phyloP scores from a whole-genome alignment of 345 rosid species.

The Excoecaria agallocha region DNA sequence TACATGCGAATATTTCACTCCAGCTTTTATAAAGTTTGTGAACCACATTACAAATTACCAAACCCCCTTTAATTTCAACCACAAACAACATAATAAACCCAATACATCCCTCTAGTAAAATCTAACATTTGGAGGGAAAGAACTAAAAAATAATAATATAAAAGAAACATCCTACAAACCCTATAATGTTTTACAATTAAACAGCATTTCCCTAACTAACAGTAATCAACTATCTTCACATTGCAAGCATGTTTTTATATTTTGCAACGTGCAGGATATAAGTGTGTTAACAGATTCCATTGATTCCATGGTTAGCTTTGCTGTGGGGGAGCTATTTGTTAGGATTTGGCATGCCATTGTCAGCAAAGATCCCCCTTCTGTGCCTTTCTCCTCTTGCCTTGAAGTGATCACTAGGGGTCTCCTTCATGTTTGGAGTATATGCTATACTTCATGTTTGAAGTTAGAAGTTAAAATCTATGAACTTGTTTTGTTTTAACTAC shows the following conservation, averaged over 20 bases:
- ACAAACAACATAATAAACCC: conserved; percentile 15
- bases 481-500: too few species aligned
- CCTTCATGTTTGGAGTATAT: too few species aligned
- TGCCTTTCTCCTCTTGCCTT: conserved; percentile 68
- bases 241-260: conserved; percentile 75
- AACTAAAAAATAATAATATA: background rate
- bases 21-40: background rate
- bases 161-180: background rate
- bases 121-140: conserved; percentile 11
- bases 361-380: conserved; percentile 83
- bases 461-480: too few species aligned
- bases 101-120: background rate
- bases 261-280: conserved; percentile 69
- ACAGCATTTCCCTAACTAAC: conserved; percentile 12
- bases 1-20: conserved; percentile 9
- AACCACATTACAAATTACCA: background rate
- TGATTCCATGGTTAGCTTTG: conserved; percentile 68
- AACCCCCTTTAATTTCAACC: conserved; percentile 2
- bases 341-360: conserved; percentile 80
- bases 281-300: conserved; percentile 76
- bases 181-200: conserved; percentile 18
- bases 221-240: conserved; percentile 57
- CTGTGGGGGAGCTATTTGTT: conserved; percentile 61
- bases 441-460: too few species aligned
- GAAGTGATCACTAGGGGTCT: conserved; percentile 85